Conservation (phyloP, 1,284 basidiomycete species). For the Coniophora puteana region DNA sequence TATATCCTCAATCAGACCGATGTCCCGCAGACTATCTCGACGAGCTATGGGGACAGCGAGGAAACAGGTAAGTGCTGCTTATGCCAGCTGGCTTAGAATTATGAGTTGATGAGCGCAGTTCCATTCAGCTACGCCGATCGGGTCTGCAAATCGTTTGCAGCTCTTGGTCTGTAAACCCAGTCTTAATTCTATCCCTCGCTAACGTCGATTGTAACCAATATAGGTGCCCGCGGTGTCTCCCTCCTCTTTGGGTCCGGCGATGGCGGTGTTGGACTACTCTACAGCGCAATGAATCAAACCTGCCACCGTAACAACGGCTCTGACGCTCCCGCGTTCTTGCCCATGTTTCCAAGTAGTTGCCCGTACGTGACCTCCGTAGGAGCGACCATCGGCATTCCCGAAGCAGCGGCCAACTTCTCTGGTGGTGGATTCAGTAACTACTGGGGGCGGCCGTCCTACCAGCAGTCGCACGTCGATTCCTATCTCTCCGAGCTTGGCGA, state of each 20-base stretch:
- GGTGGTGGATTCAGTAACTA: slow-evolving; percentile 53
- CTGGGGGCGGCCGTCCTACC: slow-evolving; percentile 47
- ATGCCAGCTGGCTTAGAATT: background rate
- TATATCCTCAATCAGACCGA: background rate
- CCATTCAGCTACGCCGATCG: slow-evolving; percentile 53
- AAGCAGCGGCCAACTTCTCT: slow-evolving; percentile 45
- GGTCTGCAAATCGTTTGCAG: slow-evolving; percentile 55
- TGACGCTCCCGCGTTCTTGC: slow-evolving; percentile 49
- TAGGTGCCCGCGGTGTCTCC: slow-evolving; percentile 55
- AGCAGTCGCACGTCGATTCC: slow-evolving; percentile 44
- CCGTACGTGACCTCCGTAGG: slow-evolving; percentile 46
- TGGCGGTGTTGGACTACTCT: slow-evolving; percentile 50
- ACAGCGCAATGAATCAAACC: slow-evolving; percentile 44
- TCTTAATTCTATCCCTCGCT: no score
- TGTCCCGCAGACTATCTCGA: background rate
- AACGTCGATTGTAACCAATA: no score
- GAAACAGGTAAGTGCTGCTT: slow-evolving; percentile 53
- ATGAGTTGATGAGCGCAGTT: slow-evolving; percentile 50
- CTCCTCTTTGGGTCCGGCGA: slow-evolving; percentile 60
- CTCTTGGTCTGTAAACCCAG: no score
- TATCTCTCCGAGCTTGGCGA: slow-evolving; percentile 30
- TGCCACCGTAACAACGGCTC: slow-evolving; percentile 58
- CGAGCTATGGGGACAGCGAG: slow-evolving; percentile 31
- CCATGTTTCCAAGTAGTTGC: slow-evolving; percentile 40
- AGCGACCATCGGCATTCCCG: slow-evolving; percentile 43